Evolutionary conservation across 306 rosid species (phyloP).

Genomic region (Glycyrrhiza uralensis): DNA sequence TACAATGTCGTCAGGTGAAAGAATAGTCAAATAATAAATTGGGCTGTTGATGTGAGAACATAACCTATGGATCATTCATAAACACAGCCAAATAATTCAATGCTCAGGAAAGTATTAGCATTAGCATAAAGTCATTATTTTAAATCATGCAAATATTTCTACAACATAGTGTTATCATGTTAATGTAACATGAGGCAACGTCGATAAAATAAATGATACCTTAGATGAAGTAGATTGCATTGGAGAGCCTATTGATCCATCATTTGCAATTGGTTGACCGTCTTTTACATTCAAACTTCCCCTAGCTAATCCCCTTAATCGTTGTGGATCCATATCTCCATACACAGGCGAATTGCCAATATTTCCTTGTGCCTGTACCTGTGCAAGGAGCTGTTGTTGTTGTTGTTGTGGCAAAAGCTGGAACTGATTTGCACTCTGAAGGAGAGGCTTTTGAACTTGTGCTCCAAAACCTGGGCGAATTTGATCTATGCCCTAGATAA

Average conservation of each 20-base stretch:
- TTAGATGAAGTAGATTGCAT: constrained; percentile 85
- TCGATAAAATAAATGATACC: constrained; percentile 40
- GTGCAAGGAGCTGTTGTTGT: constrained; percentile 76
- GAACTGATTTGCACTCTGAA: constrained; percentile 76
- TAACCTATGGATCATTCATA: constrained; percentile 8
- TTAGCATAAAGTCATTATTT: not conserved
- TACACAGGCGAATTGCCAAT: constrained; percentile 54
- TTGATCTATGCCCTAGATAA: constrained; percentile 79
- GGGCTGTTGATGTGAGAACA: not conserved
- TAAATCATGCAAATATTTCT: not conserved
- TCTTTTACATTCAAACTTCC: constrained; percentile 70
- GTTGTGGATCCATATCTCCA: constrained; percentile 81
- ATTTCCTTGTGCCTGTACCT: constrained; percentile 82
- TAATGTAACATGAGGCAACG: not conserved
- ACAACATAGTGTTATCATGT: not conserved
- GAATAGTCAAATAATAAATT: not conserved
- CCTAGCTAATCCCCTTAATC: constrained; percentile 75
- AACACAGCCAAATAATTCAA: constrained; percentile 10
- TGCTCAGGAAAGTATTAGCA: not conserved
- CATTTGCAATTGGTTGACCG: constrained; percentile 61
- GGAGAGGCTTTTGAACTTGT: constrained; percentile 87
- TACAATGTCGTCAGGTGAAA: not conserved
- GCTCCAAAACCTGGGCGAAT: constrained; percentile 77
- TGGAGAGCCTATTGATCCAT: constrained; percentile 89
- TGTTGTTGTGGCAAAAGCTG: constrained; percentile 87